Base-by-base conservation (phyloP, 2,329 filamentous ascomycete genomes). In the Exophiala aquamarina region DNA sequence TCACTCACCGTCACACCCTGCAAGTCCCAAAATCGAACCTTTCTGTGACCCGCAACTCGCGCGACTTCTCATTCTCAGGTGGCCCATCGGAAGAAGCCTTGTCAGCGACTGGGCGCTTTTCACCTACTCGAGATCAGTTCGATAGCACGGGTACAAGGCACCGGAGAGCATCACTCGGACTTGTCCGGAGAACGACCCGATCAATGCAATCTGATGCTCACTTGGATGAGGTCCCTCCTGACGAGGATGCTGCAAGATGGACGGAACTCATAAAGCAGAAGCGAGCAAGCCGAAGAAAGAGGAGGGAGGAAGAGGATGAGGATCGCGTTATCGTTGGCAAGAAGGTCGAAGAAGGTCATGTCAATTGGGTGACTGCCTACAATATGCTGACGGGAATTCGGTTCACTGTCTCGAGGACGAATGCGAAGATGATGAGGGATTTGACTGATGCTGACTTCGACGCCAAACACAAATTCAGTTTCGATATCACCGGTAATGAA, bases 311-410 rank as follows among this genome's bases (percentile, higher is more conserved):
- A 59, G 90, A 96, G 57, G 93, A 97, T 52, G 92, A 97, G 61
- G 83, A 91, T 53, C 71, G 80, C 20, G 92, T 98, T 8, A 79
- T 97, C 23, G 91, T 98, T 14, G 93, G 93, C 50, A 98, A 89
- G 49, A 97, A 96, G 72, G 93, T 98, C 42, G 93, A 98, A 65
- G 91, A 97, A 73, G 87, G 89, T 62, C 93, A 98, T 67, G 87
- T 89, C 58, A 97, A 97, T 68, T 98, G 88, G 84, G 90, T 95
- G 35, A 96, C 90, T 2, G 93, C 93, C 49, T 98, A 98, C 75
- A 98, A 98, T 70, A 98, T 98, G 93, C 79, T 98, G 72, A 98
- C 93, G 31, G 93, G 93, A 55, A 98, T 98, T 65, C 90, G 93
- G 46, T 95, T 97, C 61, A 91, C 89, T 34, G 93, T 98, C 19